Conservation (phyloP, 768 basidiomycete genomes). For the Boletus pseudo-olivaceus region DNA sequence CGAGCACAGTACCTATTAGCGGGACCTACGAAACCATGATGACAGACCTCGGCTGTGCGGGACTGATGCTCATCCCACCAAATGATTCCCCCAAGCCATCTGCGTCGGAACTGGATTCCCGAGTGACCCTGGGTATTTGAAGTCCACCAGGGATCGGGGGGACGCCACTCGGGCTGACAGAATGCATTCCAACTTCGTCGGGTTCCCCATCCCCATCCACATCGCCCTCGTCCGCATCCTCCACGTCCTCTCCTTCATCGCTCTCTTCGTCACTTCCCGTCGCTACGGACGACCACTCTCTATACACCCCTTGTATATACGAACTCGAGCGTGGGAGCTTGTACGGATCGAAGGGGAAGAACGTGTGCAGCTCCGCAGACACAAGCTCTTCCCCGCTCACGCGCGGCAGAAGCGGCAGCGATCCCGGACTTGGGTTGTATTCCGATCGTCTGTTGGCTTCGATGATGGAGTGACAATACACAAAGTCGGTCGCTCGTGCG, state of each 20-base stretch:
- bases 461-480: conserved; percentile 92
- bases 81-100: conserved; percentile 63
- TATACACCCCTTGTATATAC: conserved; percentile 81
- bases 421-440: conserved; percentile 32
- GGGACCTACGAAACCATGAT: conserved; percentile 11
- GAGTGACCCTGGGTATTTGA: conserved; percentile 19
- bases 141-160: conserved; percentile 13
- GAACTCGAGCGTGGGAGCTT: conserved; percentile 73
- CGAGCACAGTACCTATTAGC: background rate
- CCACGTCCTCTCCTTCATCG: conserved; percentile 56
- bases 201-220: conserved; percentile 3
- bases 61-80: conserved; percentile 84
- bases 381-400: conserved; percentile 34
- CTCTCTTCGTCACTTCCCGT: conserved; percentile 66
- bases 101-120: conserved; percentile 34
- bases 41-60: conserved; percentile 34
- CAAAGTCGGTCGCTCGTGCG: conserved; percentile 84
- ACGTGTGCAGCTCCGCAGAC: conserved; percentile 78
- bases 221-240: conserved; percentile 36
- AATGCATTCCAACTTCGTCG: background rate
- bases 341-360: conserved; percentile 99
- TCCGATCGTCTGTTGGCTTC: conserved; percentile 80
- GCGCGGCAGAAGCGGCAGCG: conserved; percentile 16
- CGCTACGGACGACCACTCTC: conserved; percentile 86
- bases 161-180: conserved; percentile 3